Evolutionary conservation across 495 filamentous ascomycete species (phyloP).

Genomic region (Glonium stellatum): DNA sequence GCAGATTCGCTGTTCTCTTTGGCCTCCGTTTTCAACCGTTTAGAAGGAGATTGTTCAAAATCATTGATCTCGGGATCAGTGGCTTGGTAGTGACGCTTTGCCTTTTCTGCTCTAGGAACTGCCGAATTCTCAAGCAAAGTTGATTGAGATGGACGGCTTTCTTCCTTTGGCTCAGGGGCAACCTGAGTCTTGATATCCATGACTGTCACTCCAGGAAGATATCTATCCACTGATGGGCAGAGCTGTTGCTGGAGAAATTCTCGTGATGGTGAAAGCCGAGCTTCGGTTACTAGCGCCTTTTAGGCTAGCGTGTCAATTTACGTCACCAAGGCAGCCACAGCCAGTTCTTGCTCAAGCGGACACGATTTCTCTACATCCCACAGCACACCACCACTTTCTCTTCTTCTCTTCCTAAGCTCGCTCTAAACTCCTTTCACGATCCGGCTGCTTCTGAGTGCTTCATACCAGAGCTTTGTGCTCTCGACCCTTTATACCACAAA

Average conservation of each 20-base stretch:
- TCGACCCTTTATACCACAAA: constrained; percentile 7
- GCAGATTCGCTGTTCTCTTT: neutral
- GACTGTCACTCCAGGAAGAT: neutral
- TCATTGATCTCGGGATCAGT: neutral
- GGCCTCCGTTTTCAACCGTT: neutral
- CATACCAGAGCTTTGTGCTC: neutral
- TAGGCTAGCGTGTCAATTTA: no score
- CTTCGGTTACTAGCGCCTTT: no score
- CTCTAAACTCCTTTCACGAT: no score
- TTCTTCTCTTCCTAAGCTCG: no score
- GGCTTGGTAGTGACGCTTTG: constrained; percentile 16
- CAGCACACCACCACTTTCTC: no score
- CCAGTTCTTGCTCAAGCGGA: no score
- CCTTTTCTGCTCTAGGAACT: constrained; percentile 27
- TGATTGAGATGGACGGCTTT: constrained; percentile 5
- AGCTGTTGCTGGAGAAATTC: no score
- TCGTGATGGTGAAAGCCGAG: no score
- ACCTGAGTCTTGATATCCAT: neutral
- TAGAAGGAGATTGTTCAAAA: constrained; percentile 2
- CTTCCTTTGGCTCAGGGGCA: neutral
- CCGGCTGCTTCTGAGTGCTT: no score
- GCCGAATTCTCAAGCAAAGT: constrained; percentile 25
- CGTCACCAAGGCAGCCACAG: no score
- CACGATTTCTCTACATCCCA: no score
- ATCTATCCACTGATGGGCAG: neutral